Evolutionary conservation across 2,329 filamentous ascomycete species (phyloP).

Genomic region (Pseudomassariella vexata): DNA sequence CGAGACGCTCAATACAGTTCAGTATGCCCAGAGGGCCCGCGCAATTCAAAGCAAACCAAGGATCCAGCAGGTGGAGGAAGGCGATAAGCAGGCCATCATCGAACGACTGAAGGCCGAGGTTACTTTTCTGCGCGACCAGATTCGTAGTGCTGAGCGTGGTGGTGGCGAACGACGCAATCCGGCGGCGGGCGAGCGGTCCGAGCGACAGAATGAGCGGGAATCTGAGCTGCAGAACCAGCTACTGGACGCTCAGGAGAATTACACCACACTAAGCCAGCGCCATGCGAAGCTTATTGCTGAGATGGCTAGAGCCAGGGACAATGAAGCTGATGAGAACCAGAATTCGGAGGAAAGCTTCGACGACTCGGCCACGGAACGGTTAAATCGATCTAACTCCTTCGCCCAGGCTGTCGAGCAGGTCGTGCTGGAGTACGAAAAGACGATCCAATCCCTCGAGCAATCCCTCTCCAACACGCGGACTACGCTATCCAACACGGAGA

Average conservation of each 20-base stretch:
- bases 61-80: conserved; percentile 89
- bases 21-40: conserved; percentile 92
- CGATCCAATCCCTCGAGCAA: conserved; percentile 87
- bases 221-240: conserved; percentile 89
- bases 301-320: conserved; percentile 78
- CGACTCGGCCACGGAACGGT: conserved; percentile 75
- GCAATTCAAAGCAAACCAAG: conserved; percentile 96
- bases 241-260: conserved; percentile 90
- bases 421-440: conserved; percentile 96
- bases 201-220: conserved; percentile 79
- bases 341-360: conserved; percentile 58
- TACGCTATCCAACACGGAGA: conserved; percentile 79
- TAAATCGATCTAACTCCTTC: conserved; percentile 94
- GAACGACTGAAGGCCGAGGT: conserved; percentile 92
- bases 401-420: conserved; percentile 94
- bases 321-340: conserved; percentile 54
- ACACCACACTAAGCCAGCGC: conserved; percentile 81
- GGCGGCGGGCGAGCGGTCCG: conserved; percentile 62
- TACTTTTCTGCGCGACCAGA: conserved; percentile 87
- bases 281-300: conserved; percentile 95
- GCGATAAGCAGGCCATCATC: conserved; percentile 89
- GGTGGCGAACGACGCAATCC: conserved; percentile 51
- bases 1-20: conserved; percentile 94
- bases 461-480: conserved; percentile 84
- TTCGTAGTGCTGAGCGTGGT: conserved; percentile 71